Evolutionary conservation across 2,329 filamentous ascomycete species (phyloP), one percentile per base, ranked within the genome.

Genomic region (Pseudogymnoascus verrucosus): DNA sequence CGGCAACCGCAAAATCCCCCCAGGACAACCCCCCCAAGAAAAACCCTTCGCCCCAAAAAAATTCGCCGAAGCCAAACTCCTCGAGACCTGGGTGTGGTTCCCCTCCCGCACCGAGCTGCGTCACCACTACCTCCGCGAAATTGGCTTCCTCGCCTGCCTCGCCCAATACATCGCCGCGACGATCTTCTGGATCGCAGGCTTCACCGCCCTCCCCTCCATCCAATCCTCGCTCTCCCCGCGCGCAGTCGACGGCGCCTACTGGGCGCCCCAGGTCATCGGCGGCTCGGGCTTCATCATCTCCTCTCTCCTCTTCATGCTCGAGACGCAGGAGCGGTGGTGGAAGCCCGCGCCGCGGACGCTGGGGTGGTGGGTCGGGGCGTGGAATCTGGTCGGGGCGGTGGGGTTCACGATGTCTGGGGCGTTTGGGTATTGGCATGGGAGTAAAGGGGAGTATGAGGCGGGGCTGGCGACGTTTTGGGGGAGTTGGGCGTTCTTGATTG

Each of bases 351-450:
- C 76, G 3, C 70, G 73, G 2, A 76, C 84, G 0, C 76, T 89
- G 1, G 86, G 86, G 3, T 89, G 86, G 87, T 84, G 89, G 71
- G 82, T 89, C 67, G 86, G 84, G 0, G 72, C 82, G 7, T 89
- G 85, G 84, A 89, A 89, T 68, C 72, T 87, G 1, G 75, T 89
- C 19, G 87, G 87, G 0, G 81, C 82, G 1, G 69, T 88, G 23
- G 86, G 86, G 0, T 89, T 88, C 70, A 87, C 83, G 4, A 75
- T 85, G 0, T 85, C 82, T 65, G 83, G 82, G n/a, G 83, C 79
- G 1, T 69, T 86, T 31, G 84, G 83, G 0, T 83, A 80, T 63
- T 82, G 74, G 10, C 72, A 70, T 6, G 74, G 70, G 23, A 72
- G 76, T 62, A 76, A 75, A 1, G 77, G 79, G 2, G 72, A 77